phyloP scores from a whole-genome alignment of 2,329 filamentous ascomycete species.

The Ophiostoma tasmaniense region DNA sequence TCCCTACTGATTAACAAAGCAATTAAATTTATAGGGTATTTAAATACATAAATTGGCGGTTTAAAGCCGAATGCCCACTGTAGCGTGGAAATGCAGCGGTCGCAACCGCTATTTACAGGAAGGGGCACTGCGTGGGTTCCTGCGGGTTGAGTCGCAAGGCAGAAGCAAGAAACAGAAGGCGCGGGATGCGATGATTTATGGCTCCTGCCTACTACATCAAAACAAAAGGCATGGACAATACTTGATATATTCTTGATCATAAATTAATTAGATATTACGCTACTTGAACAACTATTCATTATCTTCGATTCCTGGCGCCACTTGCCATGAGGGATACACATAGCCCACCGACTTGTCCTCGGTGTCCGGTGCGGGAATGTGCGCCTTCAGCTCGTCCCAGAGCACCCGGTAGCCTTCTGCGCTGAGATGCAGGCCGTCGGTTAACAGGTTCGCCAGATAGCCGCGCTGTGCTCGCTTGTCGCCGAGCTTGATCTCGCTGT shows the following conservation, averaged over 20 bases:
- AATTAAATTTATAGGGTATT: background rate
- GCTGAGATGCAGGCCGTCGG: slow-evolving; percentile 51
- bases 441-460: slow-evolving; percentile 43
- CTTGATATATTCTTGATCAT: too few species aligned
- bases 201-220: background rate
- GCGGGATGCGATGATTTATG: background rate
- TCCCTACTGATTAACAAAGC: background rate
- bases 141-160: background rate
- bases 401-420: slow-evolving; percentile 46
- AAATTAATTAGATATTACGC: background rate
- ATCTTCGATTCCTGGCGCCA: background rate
- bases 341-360: slow-evolving; percentile 30
- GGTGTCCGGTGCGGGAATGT: slow-evolving; percentile 39
- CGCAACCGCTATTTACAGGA: background rate
- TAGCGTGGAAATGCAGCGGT: background rate
- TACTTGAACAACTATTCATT: background rate
- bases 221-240: background rate
- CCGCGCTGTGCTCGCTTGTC: slow-evolving; percentile 42
- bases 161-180: background rate
- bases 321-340: slow-evolving; percentile 41
- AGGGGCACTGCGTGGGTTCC: too few species aligned
- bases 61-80: background rate
- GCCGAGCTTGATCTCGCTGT: slow-evolving; percentile 38
- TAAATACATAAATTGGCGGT: background rate
- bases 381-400: slow-evolving; percentile 39